phyloP scores from a whole-genome alignment of 768 basidiomycete species.

The Leccinellum rugosiceps region DNA sequence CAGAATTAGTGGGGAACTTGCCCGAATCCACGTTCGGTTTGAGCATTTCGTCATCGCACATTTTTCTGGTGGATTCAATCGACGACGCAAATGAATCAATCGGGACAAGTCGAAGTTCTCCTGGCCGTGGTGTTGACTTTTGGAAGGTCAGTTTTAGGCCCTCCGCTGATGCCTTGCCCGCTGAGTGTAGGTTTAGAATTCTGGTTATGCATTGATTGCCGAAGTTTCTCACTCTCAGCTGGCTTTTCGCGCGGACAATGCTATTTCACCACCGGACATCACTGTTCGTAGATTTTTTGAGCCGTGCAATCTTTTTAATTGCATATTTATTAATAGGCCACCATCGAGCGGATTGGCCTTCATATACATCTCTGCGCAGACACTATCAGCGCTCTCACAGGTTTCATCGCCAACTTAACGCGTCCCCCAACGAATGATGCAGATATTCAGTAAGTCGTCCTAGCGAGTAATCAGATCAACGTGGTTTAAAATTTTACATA shows the following conservation, averaged over 20 bases:
- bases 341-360: slow-evolving; percentile 50
- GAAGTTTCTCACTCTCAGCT: slow-evolving; percentile 54
- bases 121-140: slow-evolving; percentile 37
- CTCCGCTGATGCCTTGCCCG: background rate
- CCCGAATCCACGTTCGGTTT: slow-evolving; percentile 52
- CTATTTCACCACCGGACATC: slow-evolving; percentile 33
- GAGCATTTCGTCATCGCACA: slow-evolving; percentile 43
- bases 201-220: slow-evolving; percentile 67
- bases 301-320: background rate
- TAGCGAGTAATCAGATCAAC: background rate
- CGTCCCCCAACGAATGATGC: slow-evolving; percentile 38
- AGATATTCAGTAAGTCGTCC: slow-evolving; percentile 24
- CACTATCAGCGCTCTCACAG: slow-evolving; percentile 56
- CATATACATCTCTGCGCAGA: slow-evolving; percentile 77
- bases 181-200: slow-evolving; percentile 35
- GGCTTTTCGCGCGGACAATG: slow-evolving; percentile 32
- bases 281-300: slow-evolving; percentile 33
- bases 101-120: slow-evolving; percentile 17
- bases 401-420: slow-evolving; percentile 52
- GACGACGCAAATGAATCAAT: slow-evolving; percentile 24
- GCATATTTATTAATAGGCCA: slow-evolving; percentile 39
- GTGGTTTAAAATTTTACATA: background rate
- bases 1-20: slow-evolving; percentile 69
- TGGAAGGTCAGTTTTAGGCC: slow-evolving; percentile 63
- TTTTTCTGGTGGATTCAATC: slow-evolving; percentile 58